A percentile compares a stretch with the other conserved stretches of the same genome.
Evolutionary conservation across 306 rosid genomes (phyloP).

Genomic region (Spatholobus suberectus): DNA sequence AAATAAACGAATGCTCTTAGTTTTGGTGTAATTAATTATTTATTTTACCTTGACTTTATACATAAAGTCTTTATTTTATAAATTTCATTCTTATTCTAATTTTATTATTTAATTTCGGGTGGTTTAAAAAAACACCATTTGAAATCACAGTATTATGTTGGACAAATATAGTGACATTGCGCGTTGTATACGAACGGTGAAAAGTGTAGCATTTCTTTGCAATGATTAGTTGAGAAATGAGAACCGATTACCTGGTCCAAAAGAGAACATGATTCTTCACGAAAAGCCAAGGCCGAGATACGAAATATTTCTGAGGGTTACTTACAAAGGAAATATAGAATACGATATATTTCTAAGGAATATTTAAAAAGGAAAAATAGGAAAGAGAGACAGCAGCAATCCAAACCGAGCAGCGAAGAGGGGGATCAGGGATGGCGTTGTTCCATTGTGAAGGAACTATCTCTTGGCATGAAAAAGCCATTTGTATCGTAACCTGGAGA

Average conservation of each 20-base stretch:
- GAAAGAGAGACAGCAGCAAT: background rate
- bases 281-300: background rate
- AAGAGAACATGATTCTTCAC: background rate
- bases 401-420: background rate
- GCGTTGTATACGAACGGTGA: background rate
- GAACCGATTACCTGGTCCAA: background rate
- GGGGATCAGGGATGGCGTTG: background rate
- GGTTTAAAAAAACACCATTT: background rate
- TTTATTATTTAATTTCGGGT: background rate
- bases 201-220: background rate
- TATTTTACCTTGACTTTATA: too few species aligned
- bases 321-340: background rate
- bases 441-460: conserved; percentile 23
- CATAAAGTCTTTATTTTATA: too few species aligned
- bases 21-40: too few species aligned
- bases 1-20: too few species aligned
- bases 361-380: background rate
- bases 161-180: background rate
- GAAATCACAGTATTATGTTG: too few species aligned
- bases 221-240: background rate
- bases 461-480: conserved; percentile 48
- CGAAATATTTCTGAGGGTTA: background rate
- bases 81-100: too few species aligned
- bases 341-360: background rate
- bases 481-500: conserved; percentile 50